Evolutionary conservation across 306 rosid species (phyloP), one percentile per base, ranked within the genome.

Genomic region (Alnus rubra): DNA sequence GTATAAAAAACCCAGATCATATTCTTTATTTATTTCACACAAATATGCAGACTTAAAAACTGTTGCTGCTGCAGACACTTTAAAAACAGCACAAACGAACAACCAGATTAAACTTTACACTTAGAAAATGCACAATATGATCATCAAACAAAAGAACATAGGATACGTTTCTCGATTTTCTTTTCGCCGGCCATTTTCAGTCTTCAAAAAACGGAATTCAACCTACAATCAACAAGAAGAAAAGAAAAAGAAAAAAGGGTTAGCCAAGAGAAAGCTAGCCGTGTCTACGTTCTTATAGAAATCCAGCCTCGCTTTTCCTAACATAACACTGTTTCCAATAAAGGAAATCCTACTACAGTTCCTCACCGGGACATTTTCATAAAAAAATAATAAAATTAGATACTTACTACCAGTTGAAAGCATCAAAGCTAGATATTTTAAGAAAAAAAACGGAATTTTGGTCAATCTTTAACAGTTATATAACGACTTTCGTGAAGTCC

Each of bases 161-260:
- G 84, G 84, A 77, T 80, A 89, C 91, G 35, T 52, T 78, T 81
- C 78, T 78, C 78, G 30, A 81, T 74, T 78, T 75, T 78, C 85
- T 79, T 73, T 45, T 78, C 83, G 45, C 84, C 74, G 8, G 83
- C 79, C 91, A 87, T 87, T 39, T 59, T 59, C 79, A 83, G 45
- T 67, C 73, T 73, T 51, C 71, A 3, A 48, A 69, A 42, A 44
- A 51, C 52, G 55, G 49, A 45, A 14, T 18, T 53, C 59, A 49
- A 16, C 76, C 87, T 85, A 35, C 39, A 84, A 84, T 35, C 39
- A 72, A 28, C 77, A 73, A 73, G 73, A 23, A 23, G 19, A 14
- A 30, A 15, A 14, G 19, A 53, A 71, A 12, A 28, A 6, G 13
- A 31, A 49, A 73, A 54, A 31, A 50, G 52, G 51, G 33, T 72